Conservation (phyloP, 345 rosid species). For the Hibiscus syriacus region DNA sequence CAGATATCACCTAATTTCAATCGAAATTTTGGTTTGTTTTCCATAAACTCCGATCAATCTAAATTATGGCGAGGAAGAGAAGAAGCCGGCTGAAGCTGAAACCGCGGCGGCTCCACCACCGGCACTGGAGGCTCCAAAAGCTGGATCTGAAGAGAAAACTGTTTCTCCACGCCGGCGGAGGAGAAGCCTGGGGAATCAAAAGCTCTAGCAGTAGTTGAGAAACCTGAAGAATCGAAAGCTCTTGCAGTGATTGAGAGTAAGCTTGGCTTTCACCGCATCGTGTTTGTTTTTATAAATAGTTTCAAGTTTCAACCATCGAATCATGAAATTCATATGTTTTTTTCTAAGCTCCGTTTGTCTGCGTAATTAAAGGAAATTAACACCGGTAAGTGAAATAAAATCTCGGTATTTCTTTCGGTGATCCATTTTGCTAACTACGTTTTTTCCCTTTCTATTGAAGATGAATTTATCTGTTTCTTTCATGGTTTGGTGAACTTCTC, state of each 20-base stretch:
- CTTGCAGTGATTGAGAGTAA: conserved; percentile 41
- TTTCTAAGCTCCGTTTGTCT: not conserved
- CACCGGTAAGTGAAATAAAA: not conserved
- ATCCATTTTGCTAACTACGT: too few species aligned
- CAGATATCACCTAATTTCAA: not conserved
- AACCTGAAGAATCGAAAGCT: not conserved
- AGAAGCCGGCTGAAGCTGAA: conserved; percentile 29
- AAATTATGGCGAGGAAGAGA: conserved; percentile 47
- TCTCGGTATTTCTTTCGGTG: not conserved
- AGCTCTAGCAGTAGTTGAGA: too few species aligned
- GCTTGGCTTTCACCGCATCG: not conserved
- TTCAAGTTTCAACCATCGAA: not conserved
- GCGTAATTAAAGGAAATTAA: not conserved
- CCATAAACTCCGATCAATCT: not conserved
- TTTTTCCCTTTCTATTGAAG: not conserved
- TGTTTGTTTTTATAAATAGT: not conserved
- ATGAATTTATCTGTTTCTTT: not conserved
- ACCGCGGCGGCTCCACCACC: conserved; percentile 11
- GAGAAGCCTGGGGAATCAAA: too few species aligned
- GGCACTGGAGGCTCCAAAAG: conserved; percentile 21
- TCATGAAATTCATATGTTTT: not conserved
- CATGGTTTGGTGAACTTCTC: too few species aligned
- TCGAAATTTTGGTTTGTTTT: not conserved
- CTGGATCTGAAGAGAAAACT: conserved; percentile 28
- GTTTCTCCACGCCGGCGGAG: conserved; percentile 14